phyloP scores from a whole-genome alignment of 108 stramenopile genomes.

The Nitzschia sp. region DNA sequence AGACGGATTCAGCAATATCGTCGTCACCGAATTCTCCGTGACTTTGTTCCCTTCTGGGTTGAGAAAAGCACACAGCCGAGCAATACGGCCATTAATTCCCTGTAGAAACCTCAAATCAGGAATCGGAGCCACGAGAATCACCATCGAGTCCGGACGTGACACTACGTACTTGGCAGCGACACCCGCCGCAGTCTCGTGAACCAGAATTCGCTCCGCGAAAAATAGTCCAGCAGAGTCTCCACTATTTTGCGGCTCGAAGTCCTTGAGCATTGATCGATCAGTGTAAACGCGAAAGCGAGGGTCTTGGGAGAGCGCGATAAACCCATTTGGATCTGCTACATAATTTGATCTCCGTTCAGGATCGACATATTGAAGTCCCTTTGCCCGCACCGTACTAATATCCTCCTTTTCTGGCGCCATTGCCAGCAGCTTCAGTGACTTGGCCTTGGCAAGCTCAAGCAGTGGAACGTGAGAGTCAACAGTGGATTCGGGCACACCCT shows the following conservation, averaged over 20 bases:
- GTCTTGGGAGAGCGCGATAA: constrained; percentile 72
- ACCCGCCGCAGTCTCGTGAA: constrained; percentile 81
- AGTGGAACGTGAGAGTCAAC: constrained; percentile 58
- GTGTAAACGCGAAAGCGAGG: constrained; percentile 78
- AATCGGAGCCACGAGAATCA: constrained; percentile 61
- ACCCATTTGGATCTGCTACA: constrained; percentile 76
- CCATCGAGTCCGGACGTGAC: constrained; percentile 53
- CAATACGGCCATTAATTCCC: constrained; percentile 80
- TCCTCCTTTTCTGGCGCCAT: constrained; percentile 65
- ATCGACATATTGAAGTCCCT: constrained; percentile 71
- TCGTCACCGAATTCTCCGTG: constrained; percentile 73
- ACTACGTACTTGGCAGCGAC: constrained; percentile 58
- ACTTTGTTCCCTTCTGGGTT: constrained; percentile 48
- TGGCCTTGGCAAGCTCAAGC: constrained; percentile 47
- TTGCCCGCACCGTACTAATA: constrained; percentile 45
- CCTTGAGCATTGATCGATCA: constrained; percentile 79
- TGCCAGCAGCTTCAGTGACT: constrained; percentile 55
- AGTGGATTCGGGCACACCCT: constrained; percentile 39
- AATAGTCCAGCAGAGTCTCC: constrained; percentile 57
- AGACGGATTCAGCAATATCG: constrained; percentile 80
- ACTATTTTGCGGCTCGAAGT: constrained; percentile 45
- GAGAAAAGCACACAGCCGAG: constrained; percentile 53
- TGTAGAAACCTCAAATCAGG: constrained; percentile 69
- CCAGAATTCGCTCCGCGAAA: constrained; percentile 78
- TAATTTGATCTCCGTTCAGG: constrained; percentile 54